Base-by-base conservation (phyloP, 345 rosid species). In the Raphanus sativus region DNA sequence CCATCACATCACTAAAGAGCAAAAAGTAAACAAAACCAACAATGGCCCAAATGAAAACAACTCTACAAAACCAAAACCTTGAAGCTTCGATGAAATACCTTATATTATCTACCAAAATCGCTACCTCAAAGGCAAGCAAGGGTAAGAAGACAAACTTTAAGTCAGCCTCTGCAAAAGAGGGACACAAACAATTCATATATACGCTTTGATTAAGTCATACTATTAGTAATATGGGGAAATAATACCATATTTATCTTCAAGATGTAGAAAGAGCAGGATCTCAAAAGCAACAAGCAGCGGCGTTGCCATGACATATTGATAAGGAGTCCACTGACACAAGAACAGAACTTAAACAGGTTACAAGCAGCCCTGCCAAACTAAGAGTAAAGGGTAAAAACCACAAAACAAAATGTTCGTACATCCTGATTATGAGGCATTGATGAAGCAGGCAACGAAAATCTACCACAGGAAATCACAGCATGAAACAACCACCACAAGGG, bases 381-480 rank as follows among this genome's bases (percentile, higher is more conserved):
- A 64, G 54, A 50, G 62, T 65, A 62, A 59, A 13, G 10, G 40
- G 63, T 77, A 50, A 59, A 28, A 28, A 28, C 4, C 30, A 28
- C 4, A 2, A 28, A 28, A 28, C 3, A 28, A 4, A 28, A 28
- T 21, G 30, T 28, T 28, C 30, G 4, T 28, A 28, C 30, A 28
- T 28, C 30, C 30, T 28, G 30, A 28, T 28, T 4, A 69, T 85
- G 89, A 83, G 98, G 97, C 88, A 83, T 65, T 73, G 89, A 69
- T 81, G 98, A 97, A 76, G 97, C 90, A 45, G 98, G 98, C 69
- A 93, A 77, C 21, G 98, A 93, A 86, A 91, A 91, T 83, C 96
- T 86, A 70, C 96, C 93, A 45, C 96, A 88, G 12, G 97, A 90
- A 69, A 83, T 88, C 15, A 86, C 90, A 17, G 79, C 85, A 80